Conservation (phyloP, 1,284 basidiomycete genomes). For the Ceratobasidium sp. region DNA sequence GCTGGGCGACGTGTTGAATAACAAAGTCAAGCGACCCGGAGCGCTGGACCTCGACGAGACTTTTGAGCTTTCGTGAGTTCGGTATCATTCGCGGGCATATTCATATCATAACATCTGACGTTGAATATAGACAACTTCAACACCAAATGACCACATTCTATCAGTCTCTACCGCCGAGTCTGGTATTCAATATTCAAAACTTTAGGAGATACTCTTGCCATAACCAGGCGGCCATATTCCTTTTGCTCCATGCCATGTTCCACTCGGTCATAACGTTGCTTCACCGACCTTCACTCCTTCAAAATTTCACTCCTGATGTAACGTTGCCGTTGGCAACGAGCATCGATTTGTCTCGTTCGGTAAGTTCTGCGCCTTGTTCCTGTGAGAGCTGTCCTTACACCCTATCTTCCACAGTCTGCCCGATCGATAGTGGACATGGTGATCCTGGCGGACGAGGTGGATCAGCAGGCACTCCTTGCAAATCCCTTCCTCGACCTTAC, state of each 20-base stretch:
- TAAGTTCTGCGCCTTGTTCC: conserved; percentile 22
- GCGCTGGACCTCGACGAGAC: conserved; percentile 37
- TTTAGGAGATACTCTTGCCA: conserved; percentile 43
- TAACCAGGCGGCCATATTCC: conserved; percentile 43
- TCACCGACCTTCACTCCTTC: conserved; percentile 43
- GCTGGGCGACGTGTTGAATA: conserved; percentile 44
- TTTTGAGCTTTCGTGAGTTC: conserved; percentile 43
- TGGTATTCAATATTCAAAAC: conserved; percentile 44
- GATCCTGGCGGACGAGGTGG: conserved; percentile 43
- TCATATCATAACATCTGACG: background rate
- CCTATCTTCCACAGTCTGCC: conserved; percentile 40
- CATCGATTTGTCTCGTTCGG: conserved; percentile 43
- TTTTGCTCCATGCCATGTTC: conserved; percentile 45
- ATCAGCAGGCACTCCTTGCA: conserved; percentile 42
- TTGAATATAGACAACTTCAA: conserved; percentile 40
- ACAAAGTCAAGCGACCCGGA: conserved; percentile 42
- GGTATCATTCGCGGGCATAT: background rate
- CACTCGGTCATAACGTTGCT: conserved; percentile 44
- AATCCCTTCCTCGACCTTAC: conserved; percentile 45
- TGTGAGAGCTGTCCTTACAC: background rate
- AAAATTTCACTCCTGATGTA: conserved; percentile 44
- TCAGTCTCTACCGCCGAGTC: conserved; percentile 41
- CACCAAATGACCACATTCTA: conserved; percentile 44
- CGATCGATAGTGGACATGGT: conserved; percentile 45
- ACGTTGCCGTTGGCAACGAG: conserved; percentile 42